Percentiles rank a stretch among this genome's conserved stretches.
Evolutionary conservation across 2,329 filamentous ascomycete species (phyloP).

Genomic region (Pseudogymnoascus sp.): DNA sequence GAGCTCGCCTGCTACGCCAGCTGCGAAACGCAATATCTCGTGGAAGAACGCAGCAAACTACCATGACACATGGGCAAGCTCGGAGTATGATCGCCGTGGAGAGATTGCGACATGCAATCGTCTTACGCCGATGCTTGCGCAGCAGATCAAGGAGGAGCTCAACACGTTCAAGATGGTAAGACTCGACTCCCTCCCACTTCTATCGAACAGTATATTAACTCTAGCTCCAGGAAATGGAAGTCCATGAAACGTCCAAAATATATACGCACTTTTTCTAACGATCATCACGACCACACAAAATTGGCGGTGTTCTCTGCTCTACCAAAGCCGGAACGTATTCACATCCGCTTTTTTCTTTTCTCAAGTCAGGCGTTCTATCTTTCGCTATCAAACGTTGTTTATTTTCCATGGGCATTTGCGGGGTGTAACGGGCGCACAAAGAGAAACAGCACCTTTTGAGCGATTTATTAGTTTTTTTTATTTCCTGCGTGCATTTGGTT

Average conservation of each 20-base stretch:
- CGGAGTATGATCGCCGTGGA: slow-evolving; percentile 91
- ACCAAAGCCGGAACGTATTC: slow-evolving; percentile 1
- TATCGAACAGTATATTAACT: slow-evolving; percentile 32
- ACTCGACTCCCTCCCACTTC: slow-evolving; percentile 15
- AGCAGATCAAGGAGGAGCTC: slow-evolving; percentile 98
- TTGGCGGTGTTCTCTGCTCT: slow-evolving; percentile 7
- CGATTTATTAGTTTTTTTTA: background rate
- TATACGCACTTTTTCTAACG: slow-evolving; percentile 96
- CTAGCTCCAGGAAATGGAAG: slow-evolving; percentile 86
- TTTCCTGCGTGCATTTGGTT: slow-evolving; percentile 5
- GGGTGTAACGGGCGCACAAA: slow-evolving; percentile 6
- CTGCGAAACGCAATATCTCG: slow-evolving; percentile 57
- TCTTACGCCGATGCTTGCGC: slow-evolving; percentile 89
- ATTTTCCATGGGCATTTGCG: slow-evolving; percentile 3
- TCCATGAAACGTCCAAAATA: slow-evolving; percentile 96
- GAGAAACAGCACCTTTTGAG: slow-evolving; percentile 8
- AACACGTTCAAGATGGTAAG: slow-evolving; percentile 99
- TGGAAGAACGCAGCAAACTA: slow-evolving; percentile 94
- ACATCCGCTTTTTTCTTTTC: background rate
- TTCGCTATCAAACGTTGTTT: background rate
- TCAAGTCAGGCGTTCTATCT: background rate
- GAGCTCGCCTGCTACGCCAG: slow-evolving; percentile 72
- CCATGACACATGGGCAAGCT: slow-evolving; percentile 90
- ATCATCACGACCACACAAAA: slow-evolving; percentile 12
- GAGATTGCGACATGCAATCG: slow-evolving; percentile 98